phyloP scores from a whole-genome alignment of 2,329 filamentous ascomycete species.

The Elsinoe fawcettii region DNA sequence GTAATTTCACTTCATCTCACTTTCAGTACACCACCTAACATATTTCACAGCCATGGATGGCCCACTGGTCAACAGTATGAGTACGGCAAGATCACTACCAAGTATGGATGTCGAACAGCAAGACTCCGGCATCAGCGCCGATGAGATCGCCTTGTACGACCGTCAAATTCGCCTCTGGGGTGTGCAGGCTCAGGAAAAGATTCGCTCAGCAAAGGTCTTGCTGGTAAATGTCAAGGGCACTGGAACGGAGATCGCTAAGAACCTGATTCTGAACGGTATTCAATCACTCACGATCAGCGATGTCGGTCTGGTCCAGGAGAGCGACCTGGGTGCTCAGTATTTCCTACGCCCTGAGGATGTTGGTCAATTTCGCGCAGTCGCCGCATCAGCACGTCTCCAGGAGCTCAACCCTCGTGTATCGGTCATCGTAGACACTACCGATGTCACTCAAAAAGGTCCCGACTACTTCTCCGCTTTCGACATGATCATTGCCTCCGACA shows the following conservation, averaged over 20 bases:
- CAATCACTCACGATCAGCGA: slow-evolving; percentile 85
- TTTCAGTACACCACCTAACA: neutral
- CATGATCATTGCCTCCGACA: slow-evolving; percentile 82
- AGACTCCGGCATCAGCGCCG: slow-evolving; percentile 39
- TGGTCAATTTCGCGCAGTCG: slow-evolving; percentile 76
- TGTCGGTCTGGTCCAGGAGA: slow-evolving; percentile 63
- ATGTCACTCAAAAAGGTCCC: slow-evolving; percentile 59
- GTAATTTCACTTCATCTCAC: neutral
- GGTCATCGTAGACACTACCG: slow-evolving; percentile 58
- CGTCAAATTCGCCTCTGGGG: slow-evolving; percentile 97
- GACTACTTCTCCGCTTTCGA: slow-evolving; percentile 75
- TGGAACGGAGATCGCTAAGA: slow-evolving; percentile 93
- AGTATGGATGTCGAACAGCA: neutral
- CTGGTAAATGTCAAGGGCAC: slow-evolving; percentile 82
- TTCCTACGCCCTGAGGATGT: slow-evolving; percentile 66
- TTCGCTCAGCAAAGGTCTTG: slow-evolving; percentile 81
- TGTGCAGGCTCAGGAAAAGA: slow-evolving; percentile 78
- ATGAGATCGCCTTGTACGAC: slow-evolving; percentile 96
- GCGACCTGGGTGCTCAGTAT: slow-evolving; percentile 63
- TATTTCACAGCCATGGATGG: neutral
- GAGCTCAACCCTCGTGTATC: slow-evolving; percentile 84
- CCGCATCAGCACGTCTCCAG: slow-evolving; percentile 67
- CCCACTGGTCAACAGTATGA: slow-evolving; percentile 15
- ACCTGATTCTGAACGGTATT: slow-evolving; percentile 88
- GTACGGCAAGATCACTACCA: slow-evolving; percentile 22